These are phyloP conservation scores for Neonectria sp. DNA, from an alignment of 2,329 filamentous ascomycete species.

Conservation along the genomic window DNA sequence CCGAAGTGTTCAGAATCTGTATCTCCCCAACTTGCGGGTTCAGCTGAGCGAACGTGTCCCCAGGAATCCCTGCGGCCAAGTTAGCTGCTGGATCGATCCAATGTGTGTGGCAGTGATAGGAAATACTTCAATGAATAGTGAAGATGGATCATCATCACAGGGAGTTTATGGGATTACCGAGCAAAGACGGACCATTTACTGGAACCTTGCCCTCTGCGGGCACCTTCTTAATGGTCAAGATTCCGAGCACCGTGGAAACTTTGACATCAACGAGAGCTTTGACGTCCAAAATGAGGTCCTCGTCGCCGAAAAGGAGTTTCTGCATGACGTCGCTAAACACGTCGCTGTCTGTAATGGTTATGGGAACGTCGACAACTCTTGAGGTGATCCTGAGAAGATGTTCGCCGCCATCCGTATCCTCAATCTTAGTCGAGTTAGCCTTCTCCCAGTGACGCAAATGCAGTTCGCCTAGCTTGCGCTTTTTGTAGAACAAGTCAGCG, in stretches of 20 bases:
- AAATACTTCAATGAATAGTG: slow-evolving; percentile 49
- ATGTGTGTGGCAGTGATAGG: slow-evolving; percentile 46
- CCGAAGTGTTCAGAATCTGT: slow-evolving; percentile 79
- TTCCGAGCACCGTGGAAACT: slow-evolving; percentile 85
- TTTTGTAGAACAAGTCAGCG: slow-evolving; percentile 85
- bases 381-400: slow-evolving; percentile 82
- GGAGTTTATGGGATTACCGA: slow-evolving; percentile 52
- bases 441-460: slow-evolving; percentile 86
- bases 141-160: slow-evolving; percentile 47
- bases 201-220: slow-evolving; percentile 89
- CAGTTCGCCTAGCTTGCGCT: slow-evolving; percentile 84
- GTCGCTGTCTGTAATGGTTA: slow-evolving; percentile 85
- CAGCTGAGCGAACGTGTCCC: slow-evolving; percentile 63
- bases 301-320: slow-evolving; percentile 81
- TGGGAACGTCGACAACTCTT: slow-evolving; percentile 81
- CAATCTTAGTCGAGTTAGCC: slow-evolving; percentile 83
- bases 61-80: slow-evolving; percentile 68
- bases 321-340: slow-evolving; percentile 88
- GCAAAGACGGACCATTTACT: slow-evolving; percentile 90
- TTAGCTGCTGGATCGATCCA: slow-evolving; percentile 51
- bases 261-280: slow-evolving; percentile 87
- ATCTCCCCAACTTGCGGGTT: slow-evolving; percentile 79
- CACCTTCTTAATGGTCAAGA: slow-evolving; percentile 85
- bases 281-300: slow-evolving; percentile 80
- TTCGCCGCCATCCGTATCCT: slow-evolving; percentile 67